Base-by-base conservation (phyloP, 306 rosid species). In the Carpinus viminea region DNA sequence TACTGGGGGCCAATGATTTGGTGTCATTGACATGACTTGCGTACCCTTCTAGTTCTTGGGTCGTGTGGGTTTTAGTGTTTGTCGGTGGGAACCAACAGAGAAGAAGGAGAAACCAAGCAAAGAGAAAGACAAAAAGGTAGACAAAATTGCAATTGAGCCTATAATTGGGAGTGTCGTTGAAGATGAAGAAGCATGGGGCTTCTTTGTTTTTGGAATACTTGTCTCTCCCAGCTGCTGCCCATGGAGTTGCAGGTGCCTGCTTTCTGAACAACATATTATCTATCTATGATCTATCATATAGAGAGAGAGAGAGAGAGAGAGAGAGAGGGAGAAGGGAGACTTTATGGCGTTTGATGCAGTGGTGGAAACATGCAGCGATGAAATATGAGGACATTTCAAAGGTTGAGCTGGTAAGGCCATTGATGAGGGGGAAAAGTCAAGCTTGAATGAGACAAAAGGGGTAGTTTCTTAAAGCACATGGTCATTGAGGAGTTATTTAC, bases 231-330 rank as follows among this genome's bases (percentile, higher is more conserved):
- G 3, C 2, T 1, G 34, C 34, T 48, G 73, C 28, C 76, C 62
- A 68, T 79, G 87, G 85, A 31, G 74, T 69, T 7, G 78, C 78
- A 46, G 82, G 20, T 20, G 86, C 76, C 56, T 83, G 85, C 75
- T 89, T 93, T 81, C 93, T 76, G 80, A 79, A 79, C 72, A 89
- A 83, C 94, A 89, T 91, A 51, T 28, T 15, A 31, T 31, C 34
- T 31, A 31, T 31, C 34, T 24, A 24, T 24, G 26, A 24, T 24
- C 26, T 24, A 31, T 21, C 8, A 12, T 8, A 54, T 47, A 60
- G 41, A 48, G 36, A 26, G 34, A 45, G 54, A 70, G 36, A 48
- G 60, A 55, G 21, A 18, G 51, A 46, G 51, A 46, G 51, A 47
- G 52, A 48, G 52, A 48, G 52, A 11, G 13, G 10, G 52, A 48